Base-by-base conservation (phyloP, 495 filamentous ascomycete genomes). In the Lentithecium fluviatile region DNA sequence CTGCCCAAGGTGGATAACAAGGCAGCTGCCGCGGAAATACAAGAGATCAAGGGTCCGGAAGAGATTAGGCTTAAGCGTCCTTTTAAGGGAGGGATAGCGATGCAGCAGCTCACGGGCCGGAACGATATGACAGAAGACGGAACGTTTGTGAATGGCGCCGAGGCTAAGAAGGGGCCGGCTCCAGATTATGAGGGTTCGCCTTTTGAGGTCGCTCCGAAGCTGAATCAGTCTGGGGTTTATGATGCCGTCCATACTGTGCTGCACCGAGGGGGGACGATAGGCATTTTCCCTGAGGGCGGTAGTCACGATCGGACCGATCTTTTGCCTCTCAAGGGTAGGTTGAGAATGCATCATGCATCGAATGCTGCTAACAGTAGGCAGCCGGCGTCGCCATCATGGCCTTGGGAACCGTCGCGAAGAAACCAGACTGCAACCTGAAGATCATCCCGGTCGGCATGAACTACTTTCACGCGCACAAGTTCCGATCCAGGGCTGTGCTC, bases 381-480 rank as follows among this genome's bases (percentile, higher is more conserved):
- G 95, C 94, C 71, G 94, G 94, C 71, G 90, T 99, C 51, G 94
- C 94, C 48, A 88, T 99, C 62, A 99, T 99, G 92, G 94, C 94
- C 21, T 82, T 99, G 47, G 94, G 93, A 20, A 89, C 95, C 2
- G 79, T 99, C 26, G 89, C 89, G n/a, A 85, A 88, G 40, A 82
- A 90, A 47, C 94, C 92, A 3, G 81, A 95, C 63, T 96, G 88
- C 70, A 91, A 88, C n/a, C 71, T 99, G 63, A 95, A 90, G 73
- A 97, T 99, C 67, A 88, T 99, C n/a, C 95, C 95, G n/a, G 93
- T 91, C 49, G 95, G 95, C 60, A 97, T 97, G 94, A 99, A 99
- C 70, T 99, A 99, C 74, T 99, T 99, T 76, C 94, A 99, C 74
- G 88, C 94, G 4, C 94, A 99, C 76, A 99, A 97, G 72, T 99